Base-by-base conservation (phyloP, 176 grass and related monocot species). In the Avena insularis region DNA sequence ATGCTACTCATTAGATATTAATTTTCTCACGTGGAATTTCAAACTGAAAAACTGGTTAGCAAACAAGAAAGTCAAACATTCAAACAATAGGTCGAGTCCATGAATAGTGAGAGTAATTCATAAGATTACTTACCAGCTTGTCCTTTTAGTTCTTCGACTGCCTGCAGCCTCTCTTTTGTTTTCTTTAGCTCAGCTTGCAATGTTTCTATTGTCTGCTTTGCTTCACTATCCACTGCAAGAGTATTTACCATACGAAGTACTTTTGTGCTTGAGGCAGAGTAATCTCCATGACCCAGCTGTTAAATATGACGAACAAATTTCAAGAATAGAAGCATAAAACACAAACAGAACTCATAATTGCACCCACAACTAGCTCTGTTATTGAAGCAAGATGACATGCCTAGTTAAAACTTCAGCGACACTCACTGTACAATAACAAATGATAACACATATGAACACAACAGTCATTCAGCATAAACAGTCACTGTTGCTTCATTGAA, bases 251-350 rank as follows among this genome's bases (percentile, higher is more conserved):
- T 98, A 27, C 93, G 84, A 85, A 98, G 81, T 77, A 98, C 93
- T 91, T 98, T 98, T 82, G 96, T 98, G 88, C 85, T 98, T 46
- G 92, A 88, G 63, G 87, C 84, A 83, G 90, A 94, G 71, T 98
- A 98, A 92, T 98, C 96, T 75, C 93, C 96, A 90, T 98, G 96
- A 66, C 96, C 92, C 73, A 98, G 81, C 96, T 98, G 84, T 91
- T 62, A 45, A 85, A 75, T 82, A 89, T 89, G 55, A 87, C 45
- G 75, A 67, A 9, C 2, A 88, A 83, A 20, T 61, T 75, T 91
- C 25, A 84, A 80, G 67, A 35, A 75, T 3, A 58, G 40, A 84
- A 80, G 14, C 36, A 75, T 74, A 69, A 75, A 17, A 68, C 10
- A 59, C 61, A 60, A 6, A 82, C 27, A 86, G 53, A 33, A 72